phyloP scores from a whole-genome alignment of 805 yeast genomes.

The Dipodascopsis tothii region DNA sequence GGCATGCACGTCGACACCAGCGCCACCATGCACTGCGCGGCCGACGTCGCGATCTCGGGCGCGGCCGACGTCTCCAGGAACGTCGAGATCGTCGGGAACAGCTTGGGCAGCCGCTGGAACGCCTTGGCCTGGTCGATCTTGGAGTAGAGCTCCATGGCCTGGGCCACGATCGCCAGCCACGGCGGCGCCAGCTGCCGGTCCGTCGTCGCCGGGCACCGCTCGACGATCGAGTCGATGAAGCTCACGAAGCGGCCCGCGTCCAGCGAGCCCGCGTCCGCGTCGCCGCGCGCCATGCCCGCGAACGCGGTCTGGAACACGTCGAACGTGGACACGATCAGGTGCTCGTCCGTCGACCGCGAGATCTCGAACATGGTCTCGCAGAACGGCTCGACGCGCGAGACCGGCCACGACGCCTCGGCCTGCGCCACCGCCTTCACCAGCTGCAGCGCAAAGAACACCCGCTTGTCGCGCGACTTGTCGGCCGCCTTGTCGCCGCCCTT shows the following conservation, averaged over 20 bases:
- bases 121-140: constrained; percentile 46
- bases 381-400: constrained; percentile 54
- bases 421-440: constrained; percentile 59
- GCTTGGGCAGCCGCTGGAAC: constrained; percentile 47
- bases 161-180: constrained; percentile 92
- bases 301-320: constrained; percentile 76
- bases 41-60: constrained; percentile 58
- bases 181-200: constrained; percentile 85
- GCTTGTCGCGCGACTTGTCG: constrained; percentile 38
- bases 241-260: constrained; percentile 57
- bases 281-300: constrained; percentile 45
- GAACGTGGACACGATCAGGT: constrained; percentile 72
- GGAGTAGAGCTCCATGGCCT: constrained; percentile 56
- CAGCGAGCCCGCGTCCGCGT: constrained; percentile 34
- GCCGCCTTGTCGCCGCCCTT: constrained; percentile 20
- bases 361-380: constrained; percentile 71
- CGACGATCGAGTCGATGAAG: constrained; percentile 64
- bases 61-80: constrained; percentile 61
- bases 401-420: constrained; percentile 76
- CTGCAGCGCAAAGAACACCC: constrained; percentile 69
- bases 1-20: constrained; percentile 61
- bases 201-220: constrained; percentile 70
- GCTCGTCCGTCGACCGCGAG: constrained; percentile 78
- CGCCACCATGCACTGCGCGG: constrained; percentile 81
- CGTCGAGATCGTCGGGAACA: constrained; percentile 50